Conservation (phyloP, 192 early-diverging fungal genomes). For the Thoreauomyces humboldtii region DNA sequence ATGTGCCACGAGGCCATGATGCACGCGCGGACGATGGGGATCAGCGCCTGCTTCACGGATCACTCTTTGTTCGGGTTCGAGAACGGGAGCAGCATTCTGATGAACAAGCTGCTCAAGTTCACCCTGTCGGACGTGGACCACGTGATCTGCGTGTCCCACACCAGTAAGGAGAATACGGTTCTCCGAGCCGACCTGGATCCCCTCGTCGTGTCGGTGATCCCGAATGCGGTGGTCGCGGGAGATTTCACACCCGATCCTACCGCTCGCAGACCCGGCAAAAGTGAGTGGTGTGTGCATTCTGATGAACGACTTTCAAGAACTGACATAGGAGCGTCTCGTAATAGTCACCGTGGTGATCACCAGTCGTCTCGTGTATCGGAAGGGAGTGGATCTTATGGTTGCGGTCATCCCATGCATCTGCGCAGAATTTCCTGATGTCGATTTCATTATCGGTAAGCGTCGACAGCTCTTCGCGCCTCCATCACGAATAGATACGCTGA, state of each 20-base stretch:
- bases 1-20: slow-evolving; percentile 95
- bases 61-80: slow-evolving; percentile 98
- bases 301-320: no score
- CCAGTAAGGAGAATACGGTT: slow-evolving; percentile 99
- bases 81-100: slow-evolving; percentile 85
- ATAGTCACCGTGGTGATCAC: slow-evolving; percentile 94
- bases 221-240: slow-evolving; percentile 94
- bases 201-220: slow-evolving; percentile 87
- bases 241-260: slow-evolving; percentile 83
- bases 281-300: slow-evolving; percentile 41
- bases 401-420: slow-evolving; percentile 91
- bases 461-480: no score
- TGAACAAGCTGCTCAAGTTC: slow-evolving; percentile 96
- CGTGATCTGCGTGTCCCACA: slow-evolving; percentile 97
- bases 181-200: slow-evolving; percentile 88
- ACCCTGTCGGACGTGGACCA: slow-evolving; percentile 95
- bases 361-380: slow-evolving; percentile 89
- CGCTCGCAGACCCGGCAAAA: slow-evolving; percentile 71
- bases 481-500: no score
- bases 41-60: slow-evolving; percentile 93
- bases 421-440: slow-evolving; percentile 68
- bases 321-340: no score
- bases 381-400: slow-evolving; percentile 91
- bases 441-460: slow-evolving; percentile 84
- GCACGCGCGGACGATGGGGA: slow-evolving; percentile 92